Base-by-base conservation (phyloP, 2,329 filamentous ascomycete species). In the Ceratocystis albifundus region DNA sequence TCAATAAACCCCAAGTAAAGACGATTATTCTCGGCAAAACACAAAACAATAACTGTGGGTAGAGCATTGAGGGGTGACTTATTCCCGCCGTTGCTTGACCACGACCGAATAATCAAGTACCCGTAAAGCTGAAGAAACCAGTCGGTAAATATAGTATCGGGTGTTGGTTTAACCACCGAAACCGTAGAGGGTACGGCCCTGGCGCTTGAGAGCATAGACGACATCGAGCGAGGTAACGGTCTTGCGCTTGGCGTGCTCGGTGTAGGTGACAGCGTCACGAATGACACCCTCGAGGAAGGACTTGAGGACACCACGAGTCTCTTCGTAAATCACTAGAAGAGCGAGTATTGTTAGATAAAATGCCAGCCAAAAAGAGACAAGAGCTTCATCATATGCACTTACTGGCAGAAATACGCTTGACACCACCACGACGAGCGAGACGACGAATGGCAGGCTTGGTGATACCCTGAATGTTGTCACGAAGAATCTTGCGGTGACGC, bases 401-500 rank as follows among this genome's bases (percentile, higher is more conserved):
- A 67, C 62, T 95, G 77, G 92, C 92, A 75, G 91, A 96, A 76
- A 96, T 96, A 96, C 92, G 92, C 90, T 96, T 96, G 84, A 96
- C 92, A 93, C 92, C 92, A 80, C 92, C 92, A 94, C 92, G 91
- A 82, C 92, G 92, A 72, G 92, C 92, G 78, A 96, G 91, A 95
- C 92, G 92, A 76, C 92, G 88, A 80, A 96, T 96, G 75, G 92
- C 92, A 75, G 92, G 92, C 89, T 96, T 96, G 76, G 92, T 96
- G 77, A 96, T 96, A 82, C 92, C 92, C 83, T 96, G 92, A 77
- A 96, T 96, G 89, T 96, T 96, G 88, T 96, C 92, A 81, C 92
- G 90, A 80, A 96, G 85, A 84, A 96, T 96, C 89, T 96, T 96
- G 76, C 93, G 88, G 83, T 96, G 92, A 81, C 92, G 92, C 89